Base-by-base conservation (phyloP, 129 eudicot genomes). In the Pseudognaphalium luteoalbum region DNA sequence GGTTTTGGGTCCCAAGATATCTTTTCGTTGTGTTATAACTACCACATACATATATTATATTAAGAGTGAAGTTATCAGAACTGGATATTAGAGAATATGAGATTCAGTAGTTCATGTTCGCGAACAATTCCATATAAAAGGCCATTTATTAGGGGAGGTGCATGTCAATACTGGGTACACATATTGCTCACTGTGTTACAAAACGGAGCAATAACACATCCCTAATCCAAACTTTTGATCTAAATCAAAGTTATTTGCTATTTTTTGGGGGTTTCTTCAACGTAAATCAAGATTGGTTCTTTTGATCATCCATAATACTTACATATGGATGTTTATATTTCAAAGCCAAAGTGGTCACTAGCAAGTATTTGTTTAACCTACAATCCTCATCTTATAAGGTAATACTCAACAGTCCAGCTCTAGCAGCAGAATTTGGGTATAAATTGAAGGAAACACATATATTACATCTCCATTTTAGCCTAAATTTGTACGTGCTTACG, bases 311-410 rank as follows among this genome's bases (percentile, higher is more conserved):
- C 54, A 62, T 4, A 12, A 25, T 47, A 59, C 35, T n/a, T 61
- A 59, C 47, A 17, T 64, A 33, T 10, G 21, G 4, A 12, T 30
- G 16, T 3, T 10, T 33, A 62, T 42, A 32, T 57, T 72, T 72
- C 19, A 33, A 44, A 62, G 30, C 60, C 47, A 7, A 28, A 62
- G 6, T 14, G 16, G 60, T 60, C 25, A 60, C 37, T 6, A 60
- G 34, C n/a, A 60, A 74, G 39, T 61, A 47, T 41, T 39, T 25
- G 57, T 47, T 74, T 74, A 41, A 62, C 62, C 60, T 41, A 74
- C 20, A 61, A 17, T 41, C 39, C 25, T 39, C 37, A 41, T 10
- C 28, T 57, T 47, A 47, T 14, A 47, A 47, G 12, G 54, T 14
- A 47, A 47, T 47, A 47, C n/a, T 47, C 5, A 47, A 47, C 6